These are phyloP conservation scores for Penicillium bialowiezense DNA, from an alignment of 495 filamentous ascomycete species.

Conservation along the genomic window DNA sequence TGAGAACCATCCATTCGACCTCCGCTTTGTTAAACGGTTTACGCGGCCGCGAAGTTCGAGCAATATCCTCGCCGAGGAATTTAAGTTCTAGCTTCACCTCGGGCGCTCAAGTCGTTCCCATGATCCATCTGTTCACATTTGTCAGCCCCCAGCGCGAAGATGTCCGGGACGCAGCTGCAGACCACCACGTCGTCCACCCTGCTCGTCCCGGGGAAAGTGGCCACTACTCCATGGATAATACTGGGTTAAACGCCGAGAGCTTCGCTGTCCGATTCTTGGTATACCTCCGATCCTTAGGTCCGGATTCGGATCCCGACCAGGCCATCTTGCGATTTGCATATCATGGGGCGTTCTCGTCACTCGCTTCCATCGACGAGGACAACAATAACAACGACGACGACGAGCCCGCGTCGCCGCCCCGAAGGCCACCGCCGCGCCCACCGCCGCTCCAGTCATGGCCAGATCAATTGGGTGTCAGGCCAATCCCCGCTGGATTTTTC, in stretches of 20 bases:
- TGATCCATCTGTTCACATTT: slow-evolving; percentile 15
- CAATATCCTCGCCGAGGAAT: background rate
- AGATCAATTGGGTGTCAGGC: slow-evolving; percentile 3
- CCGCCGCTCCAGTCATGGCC: background rate
- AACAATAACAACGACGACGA: too few species aligned
- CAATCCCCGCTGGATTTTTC: slow-evolving; percentile 14
- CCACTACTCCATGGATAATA: slow-evolving; percentile 14
- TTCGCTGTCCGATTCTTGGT: slow-evolving; percentile 15
- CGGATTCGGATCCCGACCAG: slow-evolving; percentile 13
- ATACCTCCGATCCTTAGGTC: slow-evolving; percentile 14
- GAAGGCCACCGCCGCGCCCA: too few species aligned
- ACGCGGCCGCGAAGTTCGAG: slow-evolving; percentile 1
- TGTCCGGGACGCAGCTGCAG: slow-evolving; percentile 6
- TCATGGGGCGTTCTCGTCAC: slow-evolving; percentile 5
- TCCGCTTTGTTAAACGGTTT: slow-evolving; percentile 11
- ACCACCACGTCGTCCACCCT: too few species aligned
- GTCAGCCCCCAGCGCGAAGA: slow-evolving; percentile 7
- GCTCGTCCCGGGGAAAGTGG: too few species aligned
- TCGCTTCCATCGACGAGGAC: background rate
- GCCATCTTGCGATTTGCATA: slow-evolving; percentile 19
- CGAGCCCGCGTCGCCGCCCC: too few species aligned
- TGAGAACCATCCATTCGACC: slow-evolving; percentile 13
- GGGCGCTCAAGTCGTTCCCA: background rate
- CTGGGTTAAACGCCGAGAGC: slow-evolving; percentile 6
- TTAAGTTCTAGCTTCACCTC: background rate